Evolutionary conservation across 2,329 filamentous ascomycete genomes (phyloP).

Genomic region (Monosporascus sp.): DNA sequence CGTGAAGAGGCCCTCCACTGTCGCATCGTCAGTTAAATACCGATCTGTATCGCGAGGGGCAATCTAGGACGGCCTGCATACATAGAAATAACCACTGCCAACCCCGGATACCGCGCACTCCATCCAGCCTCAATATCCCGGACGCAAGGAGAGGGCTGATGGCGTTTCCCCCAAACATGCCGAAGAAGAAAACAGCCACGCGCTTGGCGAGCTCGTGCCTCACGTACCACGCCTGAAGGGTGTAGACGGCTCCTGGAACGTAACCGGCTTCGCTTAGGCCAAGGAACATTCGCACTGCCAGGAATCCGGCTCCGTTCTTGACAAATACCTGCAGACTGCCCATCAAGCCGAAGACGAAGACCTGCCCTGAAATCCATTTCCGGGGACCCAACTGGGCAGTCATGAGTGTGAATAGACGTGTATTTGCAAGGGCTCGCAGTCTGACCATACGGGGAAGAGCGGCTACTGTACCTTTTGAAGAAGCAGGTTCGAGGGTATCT

Average conservation of each 20-base stretch:
- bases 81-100: conserved; percentile 47
- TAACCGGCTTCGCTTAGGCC: conserved; percentile 45
- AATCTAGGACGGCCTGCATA: conserved; percentile 16
- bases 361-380: conserved; percentile 45
- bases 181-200: conserved; percentile 46
- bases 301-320: conserved; percentile 35
- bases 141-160: conserved; percentile 43
- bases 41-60: neutral
- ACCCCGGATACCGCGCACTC: conserved; percentile 31
- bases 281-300: conserved; percentile 36
- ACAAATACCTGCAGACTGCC: conserved; percentile 41
- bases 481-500: conserved; percentile 49
- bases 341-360: conserved; percentile 43
- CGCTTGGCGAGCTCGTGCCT: conserved; percentile 38
- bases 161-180: conserved; percentile 47
- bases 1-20: conserved; percentile 42
- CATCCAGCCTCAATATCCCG: conserved; percentile 39
- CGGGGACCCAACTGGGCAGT: conserved; percentile 34
- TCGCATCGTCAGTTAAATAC: neutral
- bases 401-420: no score
- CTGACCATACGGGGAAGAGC: no score
- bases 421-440: no score
- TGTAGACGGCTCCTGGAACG: conserved; percentile 45
- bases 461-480: conserved; percentile 14
- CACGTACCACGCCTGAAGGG: conserved; percentile 44